phyloP scores from a whole-genome alignment of 305 asterid genomes.

The Withania somnifera region DNA sequence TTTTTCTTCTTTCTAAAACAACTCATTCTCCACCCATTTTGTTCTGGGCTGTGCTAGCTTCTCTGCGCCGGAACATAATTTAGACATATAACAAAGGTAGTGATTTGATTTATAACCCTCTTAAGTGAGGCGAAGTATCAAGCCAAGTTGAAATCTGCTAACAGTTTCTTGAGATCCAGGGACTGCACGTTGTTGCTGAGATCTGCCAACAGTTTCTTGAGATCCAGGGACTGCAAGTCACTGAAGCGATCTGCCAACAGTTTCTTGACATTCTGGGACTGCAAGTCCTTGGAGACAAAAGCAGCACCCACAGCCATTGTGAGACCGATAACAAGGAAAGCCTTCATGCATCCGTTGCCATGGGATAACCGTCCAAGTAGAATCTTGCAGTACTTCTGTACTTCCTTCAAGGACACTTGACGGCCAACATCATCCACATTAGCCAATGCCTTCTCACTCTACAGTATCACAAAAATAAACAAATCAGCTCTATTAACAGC shows the following conservation, averaged over 20 bases:
- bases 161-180: constrained; percentile 9
- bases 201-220: constrained; percentile 14
- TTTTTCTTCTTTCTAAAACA: not conserved
- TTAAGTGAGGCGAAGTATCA: not conserved
- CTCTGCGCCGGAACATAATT: constrained; percentile 18
- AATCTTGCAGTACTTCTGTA: constrained; percentile 24
- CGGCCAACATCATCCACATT: constrained; percentile 4
- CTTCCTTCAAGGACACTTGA: constrained; percentile 18
- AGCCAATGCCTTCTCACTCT: constrained; percentile 29
- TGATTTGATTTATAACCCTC: constrained; percentile 1
- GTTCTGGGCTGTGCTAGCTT: constrained; percentile 12
- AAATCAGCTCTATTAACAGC: not conserved
- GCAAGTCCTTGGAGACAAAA: constrained; percentile 10
- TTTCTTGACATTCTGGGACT: constrained; percentile 3
- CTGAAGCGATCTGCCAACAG: constrained; percentile 10
- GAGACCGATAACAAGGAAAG: constrained; percentile 8
- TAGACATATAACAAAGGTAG: constrained; percentile 11
- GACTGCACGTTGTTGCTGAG: constrained; percentile 6
- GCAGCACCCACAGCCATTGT: constrained; percentile 15
- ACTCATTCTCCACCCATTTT: constrained; percentile 14
- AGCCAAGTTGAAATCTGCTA: constrained; percentile 14
- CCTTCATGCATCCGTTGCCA: constrained; percentile 19
- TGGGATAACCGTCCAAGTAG: constrained; percentile 19
- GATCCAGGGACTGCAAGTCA: constrained; percentile 5
- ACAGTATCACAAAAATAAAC: not conserved